A percentile compares a stretch with the other conserved stretches of the same genome.
phyloP scores from a whole-genome alignment of 768 basidiomycete species.

The Pleurotus pulmonarius region DNA sequence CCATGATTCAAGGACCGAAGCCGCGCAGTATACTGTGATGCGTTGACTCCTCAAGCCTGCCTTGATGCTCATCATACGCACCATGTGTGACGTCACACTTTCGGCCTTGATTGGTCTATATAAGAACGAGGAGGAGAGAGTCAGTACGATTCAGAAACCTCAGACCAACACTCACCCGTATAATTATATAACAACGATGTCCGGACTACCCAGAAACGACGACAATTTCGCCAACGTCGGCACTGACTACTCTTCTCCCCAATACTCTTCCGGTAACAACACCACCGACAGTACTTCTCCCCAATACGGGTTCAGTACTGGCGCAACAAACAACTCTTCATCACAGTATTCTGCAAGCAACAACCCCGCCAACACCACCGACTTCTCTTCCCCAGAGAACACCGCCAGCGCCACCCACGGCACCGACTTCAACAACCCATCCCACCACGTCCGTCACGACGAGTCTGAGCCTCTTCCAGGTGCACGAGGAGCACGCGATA shows the following conservation, averaged over 20 bases:
- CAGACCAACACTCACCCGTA: too few relatives aligned
- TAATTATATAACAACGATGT: neutral
- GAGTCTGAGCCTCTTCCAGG: slow-evolving; percentile 44
- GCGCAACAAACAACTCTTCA: too few relatives aligned
- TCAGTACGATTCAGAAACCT: too few relatives aligned
- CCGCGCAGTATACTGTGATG: too few relatives aligned
- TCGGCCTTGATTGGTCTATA: too few relatives aligned
- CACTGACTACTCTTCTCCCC: neutral
- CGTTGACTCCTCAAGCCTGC: too few relatives aligned
- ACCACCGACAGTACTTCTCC: neutral
- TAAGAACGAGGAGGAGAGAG: too few relatives aligned
- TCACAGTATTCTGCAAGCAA: neutral
- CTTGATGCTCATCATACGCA: too few relatives aligned
- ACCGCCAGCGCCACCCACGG: neutral
- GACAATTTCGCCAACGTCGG: too few relatives aligned
- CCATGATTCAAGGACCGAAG: too few relatives aligned
- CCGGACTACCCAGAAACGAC: neutral
- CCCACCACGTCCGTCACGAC: slow-evolving; percentile 43
- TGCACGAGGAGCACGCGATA: slow-evolving; percentile 21
- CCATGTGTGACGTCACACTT: too few relatives aligned
- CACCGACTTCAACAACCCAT: slow-evolving; percentile 16
- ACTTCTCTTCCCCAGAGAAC: neutral
- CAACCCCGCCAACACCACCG: neutral
- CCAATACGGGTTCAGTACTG: too few relatives aligned
- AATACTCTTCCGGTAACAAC: neutral